Percentiles rank a stretch among this genome's conserved stretches.
phyloP scores from a whole-genome alignment of 441 rosid species.

The Euphorbia celastroides region DNA sequence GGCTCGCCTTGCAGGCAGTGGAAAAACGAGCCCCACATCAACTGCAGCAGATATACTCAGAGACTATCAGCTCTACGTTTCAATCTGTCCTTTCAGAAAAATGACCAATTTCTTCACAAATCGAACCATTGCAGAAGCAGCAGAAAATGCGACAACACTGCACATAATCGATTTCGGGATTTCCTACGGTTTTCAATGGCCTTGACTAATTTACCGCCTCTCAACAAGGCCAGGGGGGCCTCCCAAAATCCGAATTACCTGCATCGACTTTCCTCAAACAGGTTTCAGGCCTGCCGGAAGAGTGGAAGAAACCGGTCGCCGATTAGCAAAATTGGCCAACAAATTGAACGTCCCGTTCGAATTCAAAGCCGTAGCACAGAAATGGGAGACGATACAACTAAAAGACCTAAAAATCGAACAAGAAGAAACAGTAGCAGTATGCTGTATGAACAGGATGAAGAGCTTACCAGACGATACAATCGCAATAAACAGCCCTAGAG shows the following conservation, averaged over 20 bases:
- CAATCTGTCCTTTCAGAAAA: constrained; percentile 57
- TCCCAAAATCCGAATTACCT: constrained; percentile 72
- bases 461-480: constrained; percentile 77
- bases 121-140: constrained; percentile 43
- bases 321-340: constrained; percentile 60
- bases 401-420: constrained; percentile 57
- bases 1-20: constrained; percentile 67
- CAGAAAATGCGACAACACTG: constrained; percentile 48
- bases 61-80: constrained; percentile 46
- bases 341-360: constrained; percentile 71
- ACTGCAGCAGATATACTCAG: constrained; percentile 62
- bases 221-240: constrained; percentile 55
- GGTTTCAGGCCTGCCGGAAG: constrained; percentile 83
- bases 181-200: constrained; percentile 95
- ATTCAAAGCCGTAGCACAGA: constrained; percentile 58
- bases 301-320: constrained; percentile 69
- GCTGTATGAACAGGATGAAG: constrained; percentile 50
- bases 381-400: constrained; percentile 76
- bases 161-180: constrained; percentile 88
- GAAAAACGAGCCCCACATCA: constrained; percentile 40
- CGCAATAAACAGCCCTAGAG: constrained; percentile 59
- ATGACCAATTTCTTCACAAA: constrained; percentile 68
- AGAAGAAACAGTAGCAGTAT: constrained; percentile 60
- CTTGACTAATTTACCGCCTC: constrained; percentile 73
- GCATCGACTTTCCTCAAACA: constrained; percentile 83